Evolutionary conservation across 306 rosid genomes (phyloP).

Genomic region (Cucurbita argyrosperma): DNA sequence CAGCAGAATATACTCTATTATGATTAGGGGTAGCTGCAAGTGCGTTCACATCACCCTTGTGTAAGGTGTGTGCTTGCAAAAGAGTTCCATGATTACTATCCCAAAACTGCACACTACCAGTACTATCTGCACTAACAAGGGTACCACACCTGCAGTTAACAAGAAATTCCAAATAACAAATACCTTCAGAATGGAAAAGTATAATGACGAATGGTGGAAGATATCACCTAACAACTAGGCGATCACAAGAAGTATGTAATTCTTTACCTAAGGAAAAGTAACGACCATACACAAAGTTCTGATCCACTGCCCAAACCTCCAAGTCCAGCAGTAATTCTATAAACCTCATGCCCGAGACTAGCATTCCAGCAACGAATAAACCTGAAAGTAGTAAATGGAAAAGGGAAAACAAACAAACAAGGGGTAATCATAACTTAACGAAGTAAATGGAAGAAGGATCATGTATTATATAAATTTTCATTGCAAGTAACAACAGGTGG

Average conservation of each 20-base stretch:
- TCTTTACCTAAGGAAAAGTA: constrained; percentile 65
- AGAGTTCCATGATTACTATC: constrained; percentile 69
- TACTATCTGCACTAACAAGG: constrained; percentile 96
- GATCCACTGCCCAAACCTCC: constrained; percentile 64
- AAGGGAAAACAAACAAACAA: background rate
- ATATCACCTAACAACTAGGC: background rate
- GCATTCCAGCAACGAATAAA: constrained; percentile 78
- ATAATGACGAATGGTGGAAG: background rate
- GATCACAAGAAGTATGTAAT: background rate
- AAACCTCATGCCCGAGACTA: constrained; percentile 39
- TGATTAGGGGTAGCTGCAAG: constrained; percentile 82
- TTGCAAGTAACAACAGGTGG: background rate
- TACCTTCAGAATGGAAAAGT: constrained; percentile 6
- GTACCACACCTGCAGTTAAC: constrained; percentile 63
- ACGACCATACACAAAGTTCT: constrained; percentile 81
- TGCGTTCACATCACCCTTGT: constrained; percentile 78
- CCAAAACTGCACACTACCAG: constrained; percentile 97
- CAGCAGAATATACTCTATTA: constrained; percentile 78
- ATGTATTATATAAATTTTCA: background rate
- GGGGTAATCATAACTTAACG: background rate
- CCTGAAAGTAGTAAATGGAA: constrained; percentile 19
- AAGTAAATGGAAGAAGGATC: background rate
- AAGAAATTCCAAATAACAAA: constrained; percentile 9
- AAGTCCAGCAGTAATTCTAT: constrained; percentile 77
- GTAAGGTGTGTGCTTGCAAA: constrained; percentile 60